Evolutionary conservation across 208 protist genomes (phyloP).

Genomic region (Crithidia brevicula): DNA sequence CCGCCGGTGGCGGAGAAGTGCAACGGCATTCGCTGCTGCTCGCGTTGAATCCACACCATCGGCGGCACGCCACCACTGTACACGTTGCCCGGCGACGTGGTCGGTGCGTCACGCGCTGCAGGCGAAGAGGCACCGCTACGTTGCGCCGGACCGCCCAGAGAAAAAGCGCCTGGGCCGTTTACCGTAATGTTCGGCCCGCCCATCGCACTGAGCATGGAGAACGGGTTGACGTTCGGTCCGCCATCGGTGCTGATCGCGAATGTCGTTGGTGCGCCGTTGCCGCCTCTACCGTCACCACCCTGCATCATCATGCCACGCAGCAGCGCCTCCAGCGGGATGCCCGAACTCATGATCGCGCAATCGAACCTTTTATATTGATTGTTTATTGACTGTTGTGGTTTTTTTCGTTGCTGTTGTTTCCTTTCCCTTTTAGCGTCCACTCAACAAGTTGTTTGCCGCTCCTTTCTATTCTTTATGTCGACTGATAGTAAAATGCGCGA

Average conservation of each 20-base stretch:
- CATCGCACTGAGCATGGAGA: constrained; percentile 26
- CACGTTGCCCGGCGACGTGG: constrained; percentile 42
- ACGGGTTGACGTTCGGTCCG: constrained; percentile 2
- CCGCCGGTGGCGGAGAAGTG: constrained; percentile 24
- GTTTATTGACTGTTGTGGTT: too few relatives aligned
- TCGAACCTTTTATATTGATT: too few relatives aligned
- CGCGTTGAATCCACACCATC: constrained; percentile 67
- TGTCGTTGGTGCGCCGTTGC: constrained; percentile 16
- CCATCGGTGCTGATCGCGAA: constrained; percentile 27
- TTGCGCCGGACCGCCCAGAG: neutral
- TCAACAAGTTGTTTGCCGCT: too few relatives aligned
- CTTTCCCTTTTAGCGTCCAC: too few relatives aligned
- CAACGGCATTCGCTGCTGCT: constrained; percentile 58
- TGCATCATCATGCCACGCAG: constrained; percentile 22
- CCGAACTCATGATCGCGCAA: constrained; percentile 13
- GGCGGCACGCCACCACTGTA: constrained; percentile 63
- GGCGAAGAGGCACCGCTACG: neutral
- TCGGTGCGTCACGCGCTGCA: neutral
- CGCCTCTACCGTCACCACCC: constrained; percentile 5
- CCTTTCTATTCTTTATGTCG: too few relatives aligned
- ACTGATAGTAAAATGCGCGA: too few relatives aligned
- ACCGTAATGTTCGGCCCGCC: constrained; percentile 17
- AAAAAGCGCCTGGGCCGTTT: neutral
- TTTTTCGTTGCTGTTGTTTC: too few relatives aligned
- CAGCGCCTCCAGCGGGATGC: constrained; percentile 21